Conservation (phyloP, 2,329 filamentous ascomycete genomes). For the Aspergillus neoniger region DNA sequence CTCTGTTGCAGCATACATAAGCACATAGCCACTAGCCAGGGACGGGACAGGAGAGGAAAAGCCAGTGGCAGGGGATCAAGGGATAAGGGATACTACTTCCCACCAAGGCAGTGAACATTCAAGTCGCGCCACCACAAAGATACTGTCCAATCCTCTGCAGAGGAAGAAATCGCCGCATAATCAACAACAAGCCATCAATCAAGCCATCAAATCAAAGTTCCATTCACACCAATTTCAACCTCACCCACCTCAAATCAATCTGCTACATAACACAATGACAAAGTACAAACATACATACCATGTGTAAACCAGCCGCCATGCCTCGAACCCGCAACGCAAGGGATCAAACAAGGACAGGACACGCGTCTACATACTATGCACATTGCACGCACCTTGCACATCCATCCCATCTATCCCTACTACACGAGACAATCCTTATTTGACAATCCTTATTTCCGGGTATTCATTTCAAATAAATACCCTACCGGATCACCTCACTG, state of each 20-base stretch:
- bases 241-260: background rate
- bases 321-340: background rate
- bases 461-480: background rate
- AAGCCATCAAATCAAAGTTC: background rate
- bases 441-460: background rate
- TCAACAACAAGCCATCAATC: no score
- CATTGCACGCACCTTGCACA: background rate
- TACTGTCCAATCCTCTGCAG: background rate
- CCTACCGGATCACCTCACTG: background rate
- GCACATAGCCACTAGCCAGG: background rate
- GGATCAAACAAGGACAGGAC: background rate
- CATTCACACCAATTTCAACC: background rate
- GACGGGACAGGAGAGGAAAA: no score
- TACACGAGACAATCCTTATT: background rate
- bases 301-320: background rate
- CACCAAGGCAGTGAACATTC: no score
- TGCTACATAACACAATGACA: background rate
- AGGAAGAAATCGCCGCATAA: no score
- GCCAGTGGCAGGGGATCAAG: background rate
- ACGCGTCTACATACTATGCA: background rate
- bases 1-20: background rate
- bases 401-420: background rate
- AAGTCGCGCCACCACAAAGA: background rate
- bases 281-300: background rate
- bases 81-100: background rate